Percentiles rank a stretch among this genome's conserved stretches.
phyloP scores from a whole-genome alignment of 495 filamentous ascomycete genomes.

The Penicillium taxi region DNA sequence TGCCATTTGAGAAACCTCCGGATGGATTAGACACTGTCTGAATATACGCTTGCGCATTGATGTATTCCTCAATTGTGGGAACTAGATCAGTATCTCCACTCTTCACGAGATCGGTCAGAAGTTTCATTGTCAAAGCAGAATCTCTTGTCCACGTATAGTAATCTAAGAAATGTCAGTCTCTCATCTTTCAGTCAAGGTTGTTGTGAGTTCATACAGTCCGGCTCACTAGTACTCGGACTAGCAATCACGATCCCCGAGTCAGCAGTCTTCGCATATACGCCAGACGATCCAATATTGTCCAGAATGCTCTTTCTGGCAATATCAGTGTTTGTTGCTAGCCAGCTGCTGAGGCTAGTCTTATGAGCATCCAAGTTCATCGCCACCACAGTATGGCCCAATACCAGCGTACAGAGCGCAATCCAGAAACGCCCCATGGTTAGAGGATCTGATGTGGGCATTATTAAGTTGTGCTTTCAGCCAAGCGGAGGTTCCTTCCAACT shows the following conservation, averaged over 20 bases:
- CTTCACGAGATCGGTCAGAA: constrained; percentile 50
- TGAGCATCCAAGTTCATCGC: no score
- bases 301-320: constrained; percentile 45
- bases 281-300: constrained; percentile 52
- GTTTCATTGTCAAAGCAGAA: constrained; percentile 55
- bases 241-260: constrained; percentile 53
- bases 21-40: constrained; percentile 45
- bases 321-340: constrained; percentile 45
- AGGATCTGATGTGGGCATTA: no score
- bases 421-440: no score
- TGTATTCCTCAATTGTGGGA: constrained; percentile 47
- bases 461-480: no score
- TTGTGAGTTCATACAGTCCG: background rate
- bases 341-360: constrained; percentile 35
- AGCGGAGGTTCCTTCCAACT: no score
- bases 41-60: constrained; percentile 50
- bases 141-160: constrained; percentile 68
- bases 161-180: constrained; percentile 14
- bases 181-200: background rate
- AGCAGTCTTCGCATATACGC: constrained; percentile 39
- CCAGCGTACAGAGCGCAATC: no score
- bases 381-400: no score
- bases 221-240: constrained; percentile 36
- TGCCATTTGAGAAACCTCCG: constrained; percentile 41
- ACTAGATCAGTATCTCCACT: constrained; percentile 47